A percentile compares a stretch with the other conserved stretches of the same genome.
phyloP scores from a whole-genome alignment of 2,329 filamentous ascomycete genomes.

The Fusarium musae region DNA sequence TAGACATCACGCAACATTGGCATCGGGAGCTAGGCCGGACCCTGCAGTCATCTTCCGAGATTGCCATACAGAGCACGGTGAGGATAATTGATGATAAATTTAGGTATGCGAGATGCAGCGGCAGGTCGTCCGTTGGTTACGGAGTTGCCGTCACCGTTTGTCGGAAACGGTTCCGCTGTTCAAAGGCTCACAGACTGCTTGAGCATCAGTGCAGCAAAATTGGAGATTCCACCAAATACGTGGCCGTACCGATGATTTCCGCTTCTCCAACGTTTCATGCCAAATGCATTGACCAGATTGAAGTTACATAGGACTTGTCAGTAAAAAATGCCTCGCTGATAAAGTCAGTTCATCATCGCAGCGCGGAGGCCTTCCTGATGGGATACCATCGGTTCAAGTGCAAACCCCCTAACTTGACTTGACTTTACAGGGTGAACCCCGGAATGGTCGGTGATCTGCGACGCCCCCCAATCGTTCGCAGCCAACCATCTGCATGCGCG shows the following conservation, averaged over 20 bases:
- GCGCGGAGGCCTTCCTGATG: slow-evolving; percentile 18
- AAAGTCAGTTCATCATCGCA: not conserved
- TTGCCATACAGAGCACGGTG: not conserved
- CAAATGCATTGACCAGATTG: not conserved
- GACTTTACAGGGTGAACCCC: not conserved
- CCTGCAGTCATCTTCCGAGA: not conserved
- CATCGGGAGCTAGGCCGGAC: not conserved
- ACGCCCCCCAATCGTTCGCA: not conserved
- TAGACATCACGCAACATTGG: not conserved
- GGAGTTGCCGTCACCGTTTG: not conserved
- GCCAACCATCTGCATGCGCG: not conserved
- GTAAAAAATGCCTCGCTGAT: not conserved
- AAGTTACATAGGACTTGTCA: too few relatives aligned
- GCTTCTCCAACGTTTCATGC: not conserved
- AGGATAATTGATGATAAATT: not conserved
- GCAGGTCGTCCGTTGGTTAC: not conserved
- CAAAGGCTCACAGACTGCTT: too few relatives aligned
- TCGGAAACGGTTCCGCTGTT: slow-evolving; percentile 9
- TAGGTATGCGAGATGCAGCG: not conserved
- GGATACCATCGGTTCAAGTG: not conserved
- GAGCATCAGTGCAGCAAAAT: too few relatives aligned
- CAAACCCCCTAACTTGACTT: not conserved
- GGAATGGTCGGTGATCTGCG: slow-evolving; percentile 2
- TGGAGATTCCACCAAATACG: not conserved
- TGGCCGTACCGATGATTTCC: slow-evolving; percentile 1